Evolutionary conservation across 441 rosid genomes (phyloP).

Genomic region (Syzygium syzygioides): DNA sequence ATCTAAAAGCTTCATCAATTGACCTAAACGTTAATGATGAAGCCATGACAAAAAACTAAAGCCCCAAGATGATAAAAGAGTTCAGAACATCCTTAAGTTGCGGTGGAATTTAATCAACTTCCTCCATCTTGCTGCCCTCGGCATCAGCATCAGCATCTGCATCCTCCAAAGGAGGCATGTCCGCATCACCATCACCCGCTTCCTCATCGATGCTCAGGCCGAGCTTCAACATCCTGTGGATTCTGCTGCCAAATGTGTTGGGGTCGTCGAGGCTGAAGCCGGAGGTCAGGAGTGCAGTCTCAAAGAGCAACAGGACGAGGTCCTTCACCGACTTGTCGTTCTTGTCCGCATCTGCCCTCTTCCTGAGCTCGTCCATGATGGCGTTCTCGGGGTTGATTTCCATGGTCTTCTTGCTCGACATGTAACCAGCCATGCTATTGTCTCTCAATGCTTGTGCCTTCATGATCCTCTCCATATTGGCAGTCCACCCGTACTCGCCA

Average conservation of each 20-base stretch:
- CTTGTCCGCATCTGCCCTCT: neutral
- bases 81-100: neutral
- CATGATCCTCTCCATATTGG: slow-evolving; percentile 9
- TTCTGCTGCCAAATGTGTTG: slow-evolving; percentile 7
- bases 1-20: neutral
- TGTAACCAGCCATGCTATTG: slow-evolving; percentile 8
- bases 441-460: slow-evolving; percentile 6
- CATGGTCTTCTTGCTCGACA: slow-evolving; percentile 13
- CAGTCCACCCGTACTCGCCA: slow-evolving; percentile 9
- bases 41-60: neutral
- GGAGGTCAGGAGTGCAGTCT: slow-evolving; percentile 4
- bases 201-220: slow-evolving; percentile 8
- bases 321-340: slow-evolving; percentile 7
- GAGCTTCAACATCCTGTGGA: slow-evolving; percentile 9
- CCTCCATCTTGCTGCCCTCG: slow-evolving; percentile 13
- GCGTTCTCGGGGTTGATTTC: slow-evolving; percentile 7
- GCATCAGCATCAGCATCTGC: neutral
- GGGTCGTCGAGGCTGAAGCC: slow-evolving; percentile 11
- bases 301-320: slow-evolving; percentile 7
- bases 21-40: neutral
- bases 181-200: neutral
- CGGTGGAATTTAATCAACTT: neutral
- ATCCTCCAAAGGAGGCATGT: slow-evolving; percentile 9
- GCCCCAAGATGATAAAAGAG: neutral
- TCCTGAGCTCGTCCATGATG: slow-evolving; percentile 9